Base-by-base conservation (phyloP, 129 eudicot genomes). In the Daucus carota region DNA sequence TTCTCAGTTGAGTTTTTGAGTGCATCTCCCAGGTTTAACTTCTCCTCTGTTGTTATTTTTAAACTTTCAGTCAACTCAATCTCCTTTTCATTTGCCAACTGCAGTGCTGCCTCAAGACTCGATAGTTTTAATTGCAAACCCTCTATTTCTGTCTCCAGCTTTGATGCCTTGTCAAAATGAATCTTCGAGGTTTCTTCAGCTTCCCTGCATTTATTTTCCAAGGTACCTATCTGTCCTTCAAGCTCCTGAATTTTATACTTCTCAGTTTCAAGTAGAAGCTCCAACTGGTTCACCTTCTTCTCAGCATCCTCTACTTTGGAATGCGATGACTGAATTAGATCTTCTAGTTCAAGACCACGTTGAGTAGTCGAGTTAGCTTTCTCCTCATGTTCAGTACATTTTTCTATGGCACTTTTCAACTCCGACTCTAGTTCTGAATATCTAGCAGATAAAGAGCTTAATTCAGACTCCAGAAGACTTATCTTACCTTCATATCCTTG, bases 241-340 rank as follows among this genome's bases (percentile, higher is more conserved):
- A 92, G 97, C 90, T 91, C 99, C 81, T 87, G 90, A 70, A 86
- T 86, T 85, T 87, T 88, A 47, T 86, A 76, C 73, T 86, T 91
- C 80, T 95, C 97, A 18, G 95, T 83, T 67, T 88, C 99, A 66
- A 95, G 86, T 73, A 91, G 76, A 75, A 84, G 79, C 85, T 86
- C 93, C 70, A 95, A 67, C 67, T 95, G 96, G 62, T 86, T 83
- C 50, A 83, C 90, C 80, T 79, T 95, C 76, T 89, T 86, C 34
- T 80, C 88, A 38, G 97, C 81, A 52, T 85, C 92, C 68, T 80
- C 97, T 18, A 84, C 81, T 81, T 85, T 91, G 2, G 80, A 83
- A 77, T 85, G 87, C 59, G 94, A 83, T 14, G 77, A 79, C 82
- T 91, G 89, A 38, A 89, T 79, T 47, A 93, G 57, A 72, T 84